Percentiles rank a stretch among this genome's conserved stretches.
Conservation (phyloP, 129 eudicot genomes). For the Lactuca saligna region DNA sequence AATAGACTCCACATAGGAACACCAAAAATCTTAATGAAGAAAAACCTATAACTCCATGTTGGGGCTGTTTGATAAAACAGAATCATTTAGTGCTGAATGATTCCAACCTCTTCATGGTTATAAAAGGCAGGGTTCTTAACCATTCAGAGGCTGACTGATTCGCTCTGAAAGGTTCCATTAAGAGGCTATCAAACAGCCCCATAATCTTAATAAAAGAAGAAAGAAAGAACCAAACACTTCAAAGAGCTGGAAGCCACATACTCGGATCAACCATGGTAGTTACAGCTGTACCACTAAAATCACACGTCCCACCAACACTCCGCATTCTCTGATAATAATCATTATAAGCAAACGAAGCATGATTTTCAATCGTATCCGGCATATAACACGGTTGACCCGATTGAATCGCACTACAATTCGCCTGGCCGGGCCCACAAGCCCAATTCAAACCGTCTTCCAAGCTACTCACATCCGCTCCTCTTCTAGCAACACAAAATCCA, state of each 20-base stretch:
- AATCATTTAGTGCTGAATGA: too few relatives aligned
- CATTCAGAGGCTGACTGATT: too few relatives aligned
- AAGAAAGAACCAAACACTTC: not conserved
- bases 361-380: slow-evolving; percentile 70
- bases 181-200: too few relatives aligned
- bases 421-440: slow-evolving; percentile 89
- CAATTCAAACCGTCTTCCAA: slow-evolving; percentile 67
- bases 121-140: too few relatives aligned
- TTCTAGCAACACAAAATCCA: slow-evolving; percentile 62
- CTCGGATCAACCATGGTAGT: slow-evolving; percentile 67
- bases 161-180: too few relatives aligned
- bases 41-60: too few relatives aligned
- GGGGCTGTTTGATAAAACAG: too few relatives aligned
- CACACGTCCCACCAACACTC: slow-evolving; percentile 75
- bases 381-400: slow-evolving; percentile 69
- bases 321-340: slow-evolving; percentile 82
- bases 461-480: slow-evolving; percentile 49
- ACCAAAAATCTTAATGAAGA: too few relatives aligned
- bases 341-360: slow-evolving; percentile 86
- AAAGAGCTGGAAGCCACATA: slow-evolving; percentile 34
- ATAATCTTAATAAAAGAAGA: not conserved
- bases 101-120: too few relatives aligned
- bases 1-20: too few relatives aligned
- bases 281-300: slow-evolving; percentile 77
- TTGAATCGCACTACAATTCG: slow-evolving; percentile 74